Percentiles rank a stretch among this genome's conserved stretches.
Evolutionary conservation across 2,329 filamentous ascomycete species (phyloP).

Genomic region (Stagonosporopsis vannaccii): DNA sequence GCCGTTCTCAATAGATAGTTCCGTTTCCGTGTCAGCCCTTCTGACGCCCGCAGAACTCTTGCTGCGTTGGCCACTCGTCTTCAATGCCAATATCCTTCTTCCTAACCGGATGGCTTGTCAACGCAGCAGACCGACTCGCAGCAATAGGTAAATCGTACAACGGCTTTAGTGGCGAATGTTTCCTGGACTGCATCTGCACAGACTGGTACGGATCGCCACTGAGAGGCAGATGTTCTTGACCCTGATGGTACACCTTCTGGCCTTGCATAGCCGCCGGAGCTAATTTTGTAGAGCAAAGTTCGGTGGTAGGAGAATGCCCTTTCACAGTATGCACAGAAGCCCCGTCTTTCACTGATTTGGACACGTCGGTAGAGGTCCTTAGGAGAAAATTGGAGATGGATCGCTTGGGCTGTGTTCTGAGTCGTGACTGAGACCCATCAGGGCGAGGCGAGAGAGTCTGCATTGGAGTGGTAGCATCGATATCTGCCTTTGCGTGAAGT

Average conservation of each 20-base stretch:
- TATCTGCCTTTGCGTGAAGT: background rate
- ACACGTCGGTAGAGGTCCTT: background rate
- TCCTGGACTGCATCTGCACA: background rate
- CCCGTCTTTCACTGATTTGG: background rate
- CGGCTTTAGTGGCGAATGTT: slow-evolving; percentile 5
- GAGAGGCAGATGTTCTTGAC: background rate
- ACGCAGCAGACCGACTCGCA: slow-evolving; percentile 9
- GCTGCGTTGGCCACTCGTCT: slow-evolving; percentile 1
- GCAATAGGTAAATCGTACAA: background rate
- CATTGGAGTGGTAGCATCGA: background rate
- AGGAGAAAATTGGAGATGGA: slow-evolving; percentile 3
- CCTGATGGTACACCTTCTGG: background rate
- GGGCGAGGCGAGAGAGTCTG: background rate
- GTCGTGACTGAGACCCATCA: background rate
- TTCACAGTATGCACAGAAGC: background rate
- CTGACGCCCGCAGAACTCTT: background rate
- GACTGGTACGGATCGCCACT: background rate
- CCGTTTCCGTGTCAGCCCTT: background rate
- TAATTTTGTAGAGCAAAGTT: background rate
- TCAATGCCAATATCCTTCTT: slow-evolving; percentile 4
- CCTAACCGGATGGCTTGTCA: slow-evolving; percentile 14
- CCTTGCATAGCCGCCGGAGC: background rate
- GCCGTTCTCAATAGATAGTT: background rate
- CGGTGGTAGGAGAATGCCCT: background rate
- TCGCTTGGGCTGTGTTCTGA: slow-evolving; percentile 1